A percentile compares a stretch with the other conserved stretches of the same genome.
Evolutionary conservation across 495 filamentous ascomycete genomes (phyloP).

Genomic region (Cercophora sp.): DNA sequence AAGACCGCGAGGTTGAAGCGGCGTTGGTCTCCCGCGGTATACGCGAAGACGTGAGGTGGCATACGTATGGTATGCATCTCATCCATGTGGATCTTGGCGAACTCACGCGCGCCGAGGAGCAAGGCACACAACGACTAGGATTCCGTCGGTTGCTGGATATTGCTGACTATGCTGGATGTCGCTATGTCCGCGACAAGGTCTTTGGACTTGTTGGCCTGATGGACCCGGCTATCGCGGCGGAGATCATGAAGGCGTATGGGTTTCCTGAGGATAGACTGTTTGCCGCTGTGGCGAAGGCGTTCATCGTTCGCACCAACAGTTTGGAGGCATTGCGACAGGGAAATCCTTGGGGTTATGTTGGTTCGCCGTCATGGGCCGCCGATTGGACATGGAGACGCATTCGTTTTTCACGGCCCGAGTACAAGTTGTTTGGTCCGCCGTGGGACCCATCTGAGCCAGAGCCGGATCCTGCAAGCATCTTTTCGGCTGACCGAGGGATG

Average conservation of each 20-base stretch:
- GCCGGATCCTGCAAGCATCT: not conserved
- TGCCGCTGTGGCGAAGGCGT: slow-evolving; percentile 12
- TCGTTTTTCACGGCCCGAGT: not conserved
- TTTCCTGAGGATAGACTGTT: slow-evolving; percentile 3
- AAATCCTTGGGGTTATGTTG: slow-evolving; percentile 17
- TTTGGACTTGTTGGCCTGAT: slow-evolving; percentile 16
- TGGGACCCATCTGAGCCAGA: not conserved
- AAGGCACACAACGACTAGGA: not conserved
- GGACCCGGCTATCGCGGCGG: slow-evolving; percentile 7
- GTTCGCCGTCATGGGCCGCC: slow-evolving; percentile 18
- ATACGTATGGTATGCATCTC: not conserved
- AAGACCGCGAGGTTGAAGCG: not conserved
- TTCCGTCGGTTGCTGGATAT: not conserved
- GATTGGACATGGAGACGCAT: slow-evolving; percentile 19
- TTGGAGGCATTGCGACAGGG: slow-evolving; percentile 22
- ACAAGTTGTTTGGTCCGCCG: not conserved
- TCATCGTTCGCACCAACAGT: slow-evolving; percentile 10
- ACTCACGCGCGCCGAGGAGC: not conserved
- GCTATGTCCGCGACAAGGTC: not conserved
- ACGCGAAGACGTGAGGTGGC: not conserved
- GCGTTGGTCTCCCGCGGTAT: not conserved
- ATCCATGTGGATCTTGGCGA: slow-evolving; percentile 5
- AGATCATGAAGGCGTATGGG: slow-evolving; percentile 14
- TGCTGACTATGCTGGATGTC: not conserved
- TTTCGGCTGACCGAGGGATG: not conserved